Conservation (phyloP, 1,284 basidiomycete species). For the Kalmanozyma brasiliensis region DNA sequence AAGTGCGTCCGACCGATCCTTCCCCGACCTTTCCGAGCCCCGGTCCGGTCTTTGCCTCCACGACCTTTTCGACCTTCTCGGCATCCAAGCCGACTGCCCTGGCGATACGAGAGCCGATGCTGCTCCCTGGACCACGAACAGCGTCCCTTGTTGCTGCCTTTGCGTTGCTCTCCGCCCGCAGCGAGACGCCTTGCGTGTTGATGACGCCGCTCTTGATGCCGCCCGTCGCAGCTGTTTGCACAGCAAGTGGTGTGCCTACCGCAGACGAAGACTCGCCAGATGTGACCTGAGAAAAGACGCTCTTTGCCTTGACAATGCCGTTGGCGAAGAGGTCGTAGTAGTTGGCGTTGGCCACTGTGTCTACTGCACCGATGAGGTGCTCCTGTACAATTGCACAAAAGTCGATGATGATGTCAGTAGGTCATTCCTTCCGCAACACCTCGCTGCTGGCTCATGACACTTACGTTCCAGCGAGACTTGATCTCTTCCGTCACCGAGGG, state of each 20-base stretch:
- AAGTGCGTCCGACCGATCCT: constrained; percentile 32
- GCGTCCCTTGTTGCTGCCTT: constrained; percentile 9
- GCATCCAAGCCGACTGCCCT: constrained; percentile 31
- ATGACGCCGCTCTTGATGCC: constrained; percentile 44
- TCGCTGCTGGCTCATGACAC: too few species aligned
- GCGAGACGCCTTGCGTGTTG: constrained; percentile 43
- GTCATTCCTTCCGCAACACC: too few species aligned
- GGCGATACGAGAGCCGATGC: constrained; percentile 37
- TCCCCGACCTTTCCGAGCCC: constrained; percentile 38
- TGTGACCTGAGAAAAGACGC: constrained; percentile 16
- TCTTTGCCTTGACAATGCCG: constrained; percentile 35
- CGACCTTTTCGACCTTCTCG: constrained; percentile 30
- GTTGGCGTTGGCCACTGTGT: constrained; percentile 37
- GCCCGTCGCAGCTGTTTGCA: constrained; percentile 30
- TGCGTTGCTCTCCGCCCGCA: constrained; percentile 24
- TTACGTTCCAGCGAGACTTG: constrained; percentile 53
- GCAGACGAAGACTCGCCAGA: constrained; percentile 8
- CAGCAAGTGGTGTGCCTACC: constrained; percentile 20
- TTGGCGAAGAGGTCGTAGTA: constrained; percentile 50
- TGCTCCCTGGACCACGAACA: constrained; percentile 28
- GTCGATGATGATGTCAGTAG: too few species aligned
- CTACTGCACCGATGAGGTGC: constrained; percentile 35
- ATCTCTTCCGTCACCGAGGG: constrained; percentile 46
- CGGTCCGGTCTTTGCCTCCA: constrained; percentile 37
- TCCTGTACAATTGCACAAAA: constrained; percentile 10